Conservation (phyloP, 2,329 filamentous ascomycete species). For the Verticillium klebahnii region DNA sequence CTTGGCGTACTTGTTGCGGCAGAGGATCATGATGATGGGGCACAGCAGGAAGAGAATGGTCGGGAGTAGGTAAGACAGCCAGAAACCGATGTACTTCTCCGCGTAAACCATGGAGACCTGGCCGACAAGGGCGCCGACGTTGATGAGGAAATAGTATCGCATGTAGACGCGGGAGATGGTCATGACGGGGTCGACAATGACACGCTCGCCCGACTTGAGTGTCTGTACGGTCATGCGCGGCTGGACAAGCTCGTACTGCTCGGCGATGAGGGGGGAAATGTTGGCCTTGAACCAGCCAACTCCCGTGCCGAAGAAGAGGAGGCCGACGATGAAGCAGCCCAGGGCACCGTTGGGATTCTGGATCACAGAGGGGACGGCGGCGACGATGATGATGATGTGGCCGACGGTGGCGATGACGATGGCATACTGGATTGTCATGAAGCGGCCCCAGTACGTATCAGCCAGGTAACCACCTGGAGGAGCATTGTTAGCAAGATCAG, state of each 20-base stretch:
- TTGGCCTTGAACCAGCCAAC: constrained; percentile 70
- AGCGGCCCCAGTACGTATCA: constrained; percentile 67
- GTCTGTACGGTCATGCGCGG: constrained; percentile 21
- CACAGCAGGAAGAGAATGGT: constrained; percentile 60
- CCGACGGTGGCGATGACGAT: constrained; percentile 62
- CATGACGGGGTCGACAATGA: constrained; percentile 65
- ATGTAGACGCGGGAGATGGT: constrained; percentile 67
- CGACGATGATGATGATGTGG: constrained; percentile 63
- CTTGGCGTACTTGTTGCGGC: constrained; percentile 32
- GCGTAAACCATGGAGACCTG: constrained; percentile 67
- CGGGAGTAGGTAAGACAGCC: constrained; percentile 65
- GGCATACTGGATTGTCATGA: constrained; percentile 66
- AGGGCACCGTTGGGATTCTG: constrained; percentile 33
- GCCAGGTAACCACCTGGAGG: constrained; percentile 46
- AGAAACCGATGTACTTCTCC: constrained; percentile 74
- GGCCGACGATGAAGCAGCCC: constrained; percentile 57
- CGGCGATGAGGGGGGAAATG: constrained; percentile 63
- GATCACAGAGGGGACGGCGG: constrained; percentile 40
- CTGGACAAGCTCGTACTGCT: constrained; percentile 56
- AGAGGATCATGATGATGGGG: constrained; percentile 50
- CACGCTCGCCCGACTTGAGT: constrained; percentile 52
- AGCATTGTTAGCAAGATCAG: background rate
- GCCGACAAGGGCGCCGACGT: constrained; percentile 57
- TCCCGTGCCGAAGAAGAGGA: constrained; percentile 50
- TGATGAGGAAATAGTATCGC: constrained; percentile 56